Evolutionary conservation across 2,329 filamentous ascomycete species (phyloP), one percentile per base, ranked within the genome.

Genomic region (Ceratocystis destructans): DNA sequence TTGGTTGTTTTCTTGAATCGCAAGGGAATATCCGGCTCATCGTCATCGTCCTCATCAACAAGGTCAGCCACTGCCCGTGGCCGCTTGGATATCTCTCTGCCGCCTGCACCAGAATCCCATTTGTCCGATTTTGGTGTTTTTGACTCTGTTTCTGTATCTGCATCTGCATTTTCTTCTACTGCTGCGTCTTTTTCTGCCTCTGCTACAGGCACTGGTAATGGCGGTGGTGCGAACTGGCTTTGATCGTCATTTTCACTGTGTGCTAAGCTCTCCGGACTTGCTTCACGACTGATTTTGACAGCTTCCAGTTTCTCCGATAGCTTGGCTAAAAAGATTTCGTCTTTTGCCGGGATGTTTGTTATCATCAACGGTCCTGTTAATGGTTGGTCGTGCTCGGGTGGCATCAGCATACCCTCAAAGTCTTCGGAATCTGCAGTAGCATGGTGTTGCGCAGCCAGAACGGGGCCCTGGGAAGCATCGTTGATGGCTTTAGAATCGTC

Each of bases 331-430:
- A 84, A 84, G 25, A 79, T 73, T 69, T 83, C 82, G 67, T 84
- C 82, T 62, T 82, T 77, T 1, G 79, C 80, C 0, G 81, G 81
- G 67, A 81, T 79, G 69, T 84, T 84, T 67, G 78, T 76, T 46
- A 84, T 75, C 74, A 80, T 81, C 62, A 84, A 70, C 7, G 82
- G 82, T 0, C 80, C 82, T 64, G 77, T 80, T 41, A 84, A 74
- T 22, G 75, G 73, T 0, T 72, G 74, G 68, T 83, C 82, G 3
- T 75, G 73, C 15, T 79, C 76, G 7, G 72, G 71, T 3, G 77
- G 74, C 33, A 80, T 76, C 44, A 79, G 70, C 4, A 72, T 61
- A 20, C 72, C 41, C 6, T 70, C 69, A 25, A 63, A 61, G 45
- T 62, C 59, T 3, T 33, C 44, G 4, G 46, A 31, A 6, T 37